Percentiles rank a stretch among this genome's conserved stretches.
These are phyloP conservation scores for Coniophora puteana DNA, from an alignment of 1,284 basidiomycete genomes.

Conservation along the genomic window DNA sequence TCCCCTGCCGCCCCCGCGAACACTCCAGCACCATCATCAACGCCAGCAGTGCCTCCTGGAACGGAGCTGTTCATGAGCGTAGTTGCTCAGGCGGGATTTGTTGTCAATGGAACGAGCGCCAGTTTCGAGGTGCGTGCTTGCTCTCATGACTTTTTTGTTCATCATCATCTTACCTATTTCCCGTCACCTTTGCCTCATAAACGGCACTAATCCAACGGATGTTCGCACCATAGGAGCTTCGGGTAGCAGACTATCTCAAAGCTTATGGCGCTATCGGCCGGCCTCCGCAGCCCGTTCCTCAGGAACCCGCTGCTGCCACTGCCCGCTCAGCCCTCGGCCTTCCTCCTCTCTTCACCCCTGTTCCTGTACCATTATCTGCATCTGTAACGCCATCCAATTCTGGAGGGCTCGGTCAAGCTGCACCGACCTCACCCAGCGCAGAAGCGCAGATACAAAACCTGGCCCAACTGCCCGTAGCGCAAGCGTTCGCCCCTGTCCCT, in stretches of 20 bases:
- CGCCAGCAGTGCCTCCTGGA: no score
- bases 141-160: no score
- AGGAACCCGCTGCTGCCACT: slow-evolving; percentile 26
- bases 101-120: no score
- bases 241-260: slow-evolving; percentile 33
- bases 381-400: background rate
- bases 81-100: no score
- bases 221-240: slow-evolving; percentile 29
- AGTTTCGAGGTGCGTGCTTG: slow-evolving; percentile 31
- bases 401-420: slow-evolving; percentile 11
- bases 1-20: no score
- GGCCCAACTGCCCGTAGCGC: slow-evolving; percentile 23
- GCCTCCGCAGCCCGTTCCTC: slow-evolving; percentile 32
- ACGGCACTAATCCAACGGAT: no score
- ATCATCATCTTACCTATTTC: background rate
- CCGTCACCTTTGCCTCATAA: background rate
- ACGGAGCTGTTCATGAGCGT: slow-evolving; percentile 3
- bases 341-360: slow-evolving; percentile 34
- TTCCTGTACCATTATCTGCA: slow-evolving; percentile 11
- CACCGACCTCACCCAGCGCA: slow-evolving; percentile 3
- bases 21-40: no score
- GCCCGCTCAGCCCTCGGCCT: slow-evolving; percentile 33
- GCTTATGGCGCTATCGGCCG: slow-evolving; percentile 28
- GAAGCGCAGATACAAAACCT: slow-evolving; percentile 5
- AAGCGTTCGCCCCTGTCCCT: slow-evolving; percentile 30